Base-by-base conservation (phyloP, 2,329 filamentous ascomycete genomes). In the Hymenoscyphus scutula region DNA sequence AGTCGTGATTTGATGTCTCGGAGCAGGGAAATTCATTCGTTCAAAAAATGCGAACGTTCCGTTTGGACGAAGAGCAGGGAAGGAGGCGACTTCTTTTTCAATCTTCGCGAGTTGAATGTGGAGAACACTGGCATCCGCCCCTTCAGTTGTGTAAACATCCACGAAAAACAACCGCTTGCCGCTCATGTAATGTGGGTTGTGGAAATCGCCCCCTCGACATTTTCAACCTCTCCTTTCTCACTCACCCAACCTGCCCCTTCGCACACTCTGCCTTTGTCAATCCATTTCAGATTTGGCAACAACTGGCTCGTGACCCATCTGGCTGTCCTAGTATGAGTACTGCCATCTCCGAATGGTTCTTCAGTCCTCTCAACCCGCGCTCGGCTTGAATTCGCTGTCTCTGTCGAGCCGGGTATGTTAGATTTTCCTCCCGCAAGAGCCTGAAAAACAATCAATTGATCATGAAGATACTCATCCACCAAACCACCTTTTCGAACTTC, bases 381-480 rank as follows among this genome's bases (percentile, higher is more conserved):
- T 23, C 69, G 67, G 7, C 70, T 67, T 5, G 65, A 68, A 27
- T 53, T 41, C 2, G 67, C 45, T 15, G 57, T 53, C 2, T 69
- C 67, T 5, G 34, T 32, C 6, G 64, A 60, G 10, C 66, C 67
- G 11, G 67, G 62, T 58, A 72, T 71, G 29, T 38, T 65, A 11
- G 84, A 84, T 58, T 71, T 75, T 0, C 82, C 84, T 13, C 80
- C 76, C 1, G 83, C 81, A 10, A 88, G 74, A 3, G 82, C 82
- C 72, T 88, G 85, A 68, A 87, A 86, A 19, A 84, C 76, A 2
- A 87, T 75, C 27, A 88, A 68, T 71, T 88, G 85, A 71, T 88
- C 86, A 73, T 87, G 84, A 15, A 88, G 76, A 69, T 81, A 79
- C 66, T 82, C 77, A 65, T 88, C 85, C 6, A 84, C 80, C 1